Percentiles rank a stretch among this genome's conserved stretches.
These are phyloP conservation scores for Histomonas meleagridis DNA, from an alignment of 208 protist species.

Conservation along the genomic window DNA sequence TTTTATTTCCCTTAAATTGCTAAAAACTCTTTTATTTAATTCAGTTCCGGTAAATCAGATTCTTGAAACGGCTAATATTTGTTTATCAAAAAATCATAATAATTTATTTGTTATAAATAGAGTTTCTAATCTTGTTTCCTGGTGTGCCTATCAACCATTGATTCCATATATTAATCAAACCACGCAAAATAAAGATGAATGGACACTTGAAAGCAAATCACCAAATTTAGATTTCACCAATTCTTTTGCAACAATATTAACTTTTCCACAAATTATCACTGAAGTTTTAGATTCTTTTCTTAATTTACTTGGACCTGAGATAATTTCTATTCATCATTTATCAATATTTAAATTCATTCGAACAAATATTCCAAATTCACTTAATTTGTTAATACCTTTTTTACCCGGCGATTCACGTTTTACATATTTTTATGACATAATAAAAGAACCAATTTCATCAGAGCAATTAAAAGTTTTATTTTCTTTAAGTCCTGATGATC, in stretches of 20 bases:
- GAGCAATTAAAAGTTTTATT: not conserved
- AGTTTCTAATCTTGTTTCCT: not conserved
- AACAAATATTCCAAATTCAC: too few species aligned
- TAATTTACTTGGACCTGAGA: not conserved
- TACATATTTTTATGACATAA: not conserved
- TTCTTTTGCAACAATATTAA: not conserved
- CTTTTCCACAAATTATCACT: not conserved
- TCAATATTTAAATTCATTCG: not conserved
- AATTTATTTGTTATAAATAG: not conserved
- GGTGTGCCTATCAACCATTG: not conserved
- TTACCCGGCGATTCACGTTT: not conserved
- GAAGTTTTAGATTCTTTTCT: not conserved
- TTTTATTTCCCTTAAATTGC: not conserved
- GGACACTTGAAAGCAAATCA: too few species aligned
- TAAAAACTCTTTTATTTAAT: not conserved
- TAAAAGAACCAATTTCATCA: not conserved
- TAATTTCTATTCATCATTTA: not conserved
- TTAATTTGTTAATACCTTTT: not conserved
- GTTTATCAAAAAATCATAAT: not conserved
- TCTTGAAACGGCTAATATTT: not conserved
- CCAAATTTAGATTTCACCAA: not conserved
- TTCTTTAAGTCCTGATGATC: not conserved
- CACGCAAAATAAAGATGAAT: not conserved
- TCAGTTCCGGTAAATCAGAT: not conserved
- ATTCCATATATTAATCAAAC: not conserved